Evolutionary conservation across 805 yeast genomes (phyloP), one percentile per base, ranked within the genome.

Genomic region (Komagataella pseudopastoris): DNA sequence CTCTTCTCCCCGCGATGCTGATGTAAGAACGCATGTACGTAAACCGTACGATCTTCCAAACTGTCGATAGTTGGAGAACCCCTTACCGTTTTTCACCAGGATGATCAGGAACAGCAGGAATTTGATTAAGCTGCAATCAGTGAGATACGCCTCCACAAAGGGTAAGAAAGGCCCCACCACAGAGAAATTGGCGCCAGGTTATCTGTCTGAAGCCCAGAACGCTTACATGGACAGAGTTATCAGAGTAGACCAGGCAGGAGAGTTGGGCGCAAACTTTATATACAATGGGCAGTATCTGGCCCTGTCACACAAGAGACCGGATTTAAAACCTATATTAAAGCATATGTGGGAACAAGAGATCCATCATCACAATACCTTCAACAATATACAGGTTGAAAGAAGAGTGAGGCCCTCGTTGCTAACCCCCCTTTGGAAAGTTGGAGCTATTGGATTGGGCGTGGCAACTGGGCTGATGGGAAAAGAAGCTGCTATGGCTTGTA

Each of bases 291-390:
- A 93, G 66, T 85, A 83, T 59, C 70, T 77, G 45, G 89, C 89
- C 2, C 70, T 93, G 50, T 78, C 85, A 10, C 75, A 73, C 51
- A 82, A 80, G 52, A 75, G 76, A 57, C 96, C 96, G 1, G 79
- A 81, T 53, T 70, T 91, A 53, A 87, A 81, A 59, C 91, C 95
- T 0, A 72, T 89, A 10, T 69, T 93, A 60, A 78, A 81, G 60
- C 97, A 93, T 63, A 93, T 93, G 99, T 90, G 98, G 98, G 96
- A 90, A 39, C 98, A 93, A 65, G 99, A 93, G 60, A 74, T 91
- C 43, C 88, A 83, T 58, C 99, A 93, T 61, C 96, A 88, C 63
- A 69, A 77, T 55, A 86, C 96, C 0, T 93, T 93, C 69, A 85
- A 93, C 63, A 65, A 72, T 2, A 70, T 91, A 24, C 98, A 91